A percentile compares a stretch with the other conserved stretches of the same genome.
These are phyloP conservation scores for Fusarium gaditjirri DNA, from an alignment of 2,329 filamentous ascomycete species.

Conservation along the genomic window DNA sequence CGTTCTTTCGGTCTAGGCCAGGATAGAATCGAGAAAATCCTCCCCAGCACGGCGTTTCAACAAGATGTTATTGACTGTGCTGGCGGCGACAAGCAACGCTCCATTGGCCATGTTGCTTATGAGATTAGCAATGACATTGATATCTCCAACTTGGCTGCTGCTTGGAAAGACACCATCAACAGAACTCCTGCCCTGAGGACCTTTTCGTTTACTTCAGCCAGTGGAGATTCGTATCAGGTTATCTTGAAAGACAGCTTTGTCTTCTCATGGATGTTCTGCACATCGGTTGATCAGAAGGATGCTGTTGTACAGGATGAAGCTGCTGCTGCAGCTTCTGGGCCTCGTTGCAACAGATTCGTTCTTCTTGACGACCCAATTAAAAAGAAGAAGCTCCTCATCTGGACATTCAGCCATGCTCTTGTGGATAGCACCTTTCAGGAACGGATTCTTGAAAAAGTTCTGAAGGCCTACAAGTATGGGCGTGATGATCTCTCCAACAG, in stretches of 20 bases:
- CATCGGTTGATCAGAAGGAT: neutral
- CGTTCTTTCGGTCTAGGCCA: neutral
- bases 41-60: neutral
- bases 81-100: neutral
- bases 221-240: neutral
- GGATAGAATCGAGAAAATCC: conserved; percentile 5
- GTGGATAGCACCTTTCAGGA: neutral
- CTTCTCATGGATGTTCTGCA: conserved; percentile 9
- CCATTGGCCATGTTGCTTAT: neutral
- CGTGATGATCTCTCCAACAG: neutral
- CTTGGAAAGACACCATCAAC: conserved; percentile 7
- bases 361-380: neutral
- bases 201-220: neutral
- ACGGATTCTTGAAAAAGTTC: neutral
- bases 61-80: conserved; percentile 4
- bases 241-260: conserved; percentile 2
- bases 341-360: conserved; percentile 13
- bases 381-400: neutral
- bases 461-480: neutral
- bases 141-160: neutral
- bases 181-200: neutral
- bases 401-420: conserved; percentile 2
- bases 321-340: neutral
- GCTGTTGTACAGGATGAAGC: conserved; percentile 7
- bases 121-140: neutral